Percentiles rank a stretch among this genome's conserved stretches.
phyloP scores from a whole-genome alignment of 2,329 filamentous ascomycete species.

The Aspergillus pseudoviridinutans region DNA sequence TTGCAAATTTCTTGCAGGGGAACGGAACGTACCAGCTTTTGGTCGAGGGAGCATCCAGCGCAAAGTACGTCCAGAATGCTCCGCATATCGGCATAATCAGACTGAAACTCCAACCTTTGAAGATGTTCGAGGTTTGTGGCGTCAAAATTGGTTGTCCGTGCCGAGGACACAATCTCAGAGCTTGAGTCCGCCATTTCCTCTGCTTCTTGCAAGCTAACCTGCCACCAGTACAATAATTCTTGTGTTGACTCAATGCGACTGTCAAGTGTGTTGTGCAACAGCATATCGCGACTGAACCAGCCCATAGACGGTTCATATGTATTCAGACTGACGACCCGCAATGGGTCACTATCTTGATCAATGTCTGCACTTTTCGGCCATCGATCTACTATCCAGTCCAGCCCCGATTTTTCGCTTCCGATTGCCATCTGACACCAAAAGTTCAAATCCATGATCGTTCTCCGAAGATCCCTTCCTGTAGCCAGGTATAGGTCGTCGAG shows the following conservation, averaged over 20 bases:
- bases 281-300: conserved; percentile 61
- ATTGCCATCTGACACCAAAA: conserved; percentile 98
- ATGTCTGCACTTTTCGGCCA: conserved; percentile 70
- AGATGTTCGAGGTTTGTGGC: conserved; percentile 21
- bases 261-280: conserved; percentile 38
- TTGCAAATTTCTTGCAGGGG: not conserved
- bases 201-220: conserved; percentile 60
- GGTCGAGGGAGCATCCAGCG: conserved; percentile 22
- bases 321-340: conserved; percentile 75
- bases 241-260: conserved; percentile 61
- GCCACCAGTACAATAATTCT: conserved; percentile 66
- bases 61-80: conserved; percentile 36
- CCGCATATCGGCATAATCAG: conserved; percentile 30
- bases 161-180: conserved; percentile 23
- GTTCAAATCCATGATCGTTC: conserved; percentile 76
- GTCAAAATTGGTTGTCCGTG: not conserved
- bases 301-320: conserved; percentile 80
- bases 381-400: conserved; percentile 82
- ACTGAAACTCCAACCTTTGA: conserved; percentile 24
- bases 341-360: conserved; percentile 61
- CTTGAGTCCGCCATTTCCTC: conserved; percentile 41
- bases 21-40: conserved; percentile 23
- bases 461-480: conserved; percentile 70
- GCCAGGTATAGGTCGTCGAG: conserved; percentile 67
- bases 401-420: conserved; percentile 79